phyloP scores from a whole-genome alignment of 495 filamentous ascomycete genomes.

The Pyrenula aspistea region DNA sequence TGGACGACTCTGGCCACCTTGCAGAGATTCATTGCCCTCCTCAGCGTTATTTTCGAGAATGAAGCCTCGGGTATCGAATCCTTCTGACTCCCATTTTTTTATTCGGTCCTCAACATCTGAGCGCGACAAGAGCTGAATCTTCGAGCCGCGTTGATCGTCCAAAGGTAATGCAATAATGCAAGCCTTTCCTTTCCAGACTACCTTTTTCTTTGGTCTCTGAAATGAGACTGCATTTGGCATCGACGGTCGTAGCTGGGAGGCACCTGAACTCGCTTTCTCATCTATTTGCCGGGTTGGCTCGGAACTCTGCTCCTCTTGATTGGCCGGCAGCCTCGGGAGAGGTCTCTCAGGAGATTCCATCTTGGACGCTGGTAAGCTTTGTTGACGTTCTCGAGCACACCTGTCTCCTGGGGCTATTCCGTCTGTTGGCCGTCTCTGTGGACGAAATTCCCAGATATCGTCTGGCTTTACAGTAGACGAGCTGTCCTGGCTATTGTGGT shows the following conservation, averaged over 20 bases:
- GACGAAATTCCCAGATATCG: not conserved
- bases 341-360: not conserved
- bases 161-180: slow-evolving; percentile 60
- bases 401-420: not conserved
- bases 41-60: slow-evolving; percentile 32
- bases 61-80: slow-evolving; percentile 67
- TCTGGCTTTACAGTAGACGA: not conserved
- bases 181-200: slow-evolving; percentile 59
- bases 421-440: not conserved
- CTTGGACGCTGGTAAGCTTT: not conserved
- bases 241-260: slow-evolving; percentile 7
- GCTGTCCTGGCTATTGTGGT: not conserved
- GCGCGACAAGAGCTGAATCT: slow-evolving; percentile 43
- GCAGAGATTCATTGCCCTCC: slow-evolving; percentile 16
- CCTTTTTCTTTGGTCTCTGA: slow-evolving; percentile 27
- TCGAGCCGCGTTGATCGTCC: slow-evolving; percentile 51
- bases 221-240: slow-evolving; percentile 15
- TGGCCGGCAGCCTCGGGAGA: slow-evolving; percentile 6
- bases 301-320: slow-evolving; percentile 9
- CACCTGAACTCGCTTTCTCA: not conserved
- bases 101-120: slow-evolving; percentile 54
- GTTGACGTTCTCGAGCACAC: not conserved
- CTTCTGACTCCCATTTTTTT: slow-evolving; percentile 57
- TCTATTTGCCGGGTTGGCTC: slow-evolving; percentile 2
- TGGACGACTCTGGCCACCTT: slow-evolving; percentile 54